Evolutionary conservation across 2,329 filamentous ascomycete genomes (phyloP), one percentile per base, ranked within the genome.

Genomic region (Penicillium freii): DNA sequence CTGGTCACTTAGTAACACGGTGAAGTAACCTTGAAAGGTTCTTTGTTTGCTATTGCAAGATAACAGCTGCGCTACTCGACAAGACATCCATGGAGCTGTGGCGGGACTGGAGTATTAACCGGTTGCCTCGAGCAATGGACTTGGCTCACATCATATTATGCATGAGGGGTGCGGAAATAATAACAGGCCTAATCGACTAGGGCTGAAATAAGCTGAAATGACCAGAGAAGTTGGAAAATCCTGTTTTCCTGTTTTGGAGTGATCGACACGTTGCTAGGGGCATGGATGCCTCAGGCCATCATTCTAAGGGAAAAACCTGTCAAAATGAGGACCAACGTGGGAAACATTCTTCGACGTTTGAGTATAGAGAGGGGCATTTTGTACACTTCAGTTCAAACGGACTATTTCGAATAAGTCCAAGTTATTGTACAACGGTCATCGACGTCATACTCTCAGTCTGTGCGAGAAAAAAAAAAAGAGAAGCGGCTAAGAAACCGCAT

Each of bases 191-290:
- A n/a, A 17, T 36, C 7, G 15, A 36, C 34, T 36, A 36, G 34
- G 34, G 8, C 21, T 21, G 17, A 23, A 48, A 19, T n/a, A 47
- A n/a, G n/a, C 9, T 19, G 36, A 19, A 19, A 39, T 39, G 4
- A 39, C n/a, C 34, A 17, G 15, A 13, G 31, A 33, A 33, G 17
- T 38, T 4, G 7, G 36, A 39, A 19, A 34, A 51, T 44, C 29
- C 29, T 33, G 44, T 34, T 46, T 46, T 51, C 49, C 48, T 42
- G 27, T 42, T 51, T 51, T 10, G 13, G 17, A 9, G 39, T n/a
- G 46, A 49, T 51, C 49, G 39, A 19, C 49, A 44, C 2, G 10
- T 27, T 49, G 46, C 47, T 7, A 50, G 48, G 48, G 48, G 42
- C n/a, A 33, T 11, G 13, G n/a, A 11, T 43, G 38, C 49, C 49